phyloP scores from a whole-genome alignment of 164 flowering plant genomes.

The Brasenia schreberi region DNA sequence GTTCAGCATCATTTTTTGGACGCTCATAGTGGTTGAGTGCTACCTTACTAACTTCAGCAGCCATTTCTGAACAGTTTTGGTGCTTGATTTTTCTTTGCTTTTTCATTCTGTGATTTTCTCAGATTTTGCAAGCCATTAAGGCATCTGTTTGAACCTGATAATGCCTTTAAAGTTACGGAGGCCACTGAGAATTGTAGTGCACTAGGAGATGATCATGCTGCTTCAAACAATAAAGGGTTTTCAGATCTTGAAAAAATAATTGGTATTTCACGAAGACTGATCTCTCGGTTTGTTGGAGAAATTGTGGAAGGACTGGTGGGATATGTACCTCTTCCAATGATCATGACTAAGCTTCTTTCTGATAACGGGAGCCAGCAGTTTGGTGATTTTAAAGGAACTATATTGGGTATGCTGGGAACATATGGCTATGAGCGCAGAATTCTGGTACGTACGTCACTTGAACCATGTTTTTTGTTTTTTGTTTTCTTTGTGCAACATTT shows the following conservation, averaged over 20 bases:
- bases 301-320: slow-evolving; percentile 97
- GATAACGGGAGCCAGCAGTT: slow-evolving; percentile 89
- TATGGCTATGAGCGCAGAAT: slow-evolving; percentile 91
- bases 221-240: slow-evolving; percentile 37
- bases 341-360: slow-evolving; percentile 87
- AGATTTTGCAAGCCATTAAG: slow-evolving; percentile 85
- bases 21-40: too few relatives aligned
- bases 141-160: slow-evolving; percentile 22
- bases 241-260: slow-evolving; percentile 33
- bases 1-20: too few relatives aligned
- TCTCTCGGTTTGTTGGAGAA: slow-evolving; percentile 73
- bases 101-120: slow-evolving; percentile 3
- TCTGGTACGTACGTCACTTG: slow-evolving; percentile 36
- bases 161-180: neutral
- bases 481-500: neutral
- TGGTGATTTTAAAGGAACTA: slow-evolving; percentile 85
- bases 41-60: too few relatives aligned
- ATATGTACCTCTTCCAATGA: slow-evolving; percentile 72
- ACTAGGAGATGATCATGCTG: slow-evolving; percentile 17
- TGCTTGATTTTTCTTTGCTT: neutral
- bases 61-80: too few relatives aligned
- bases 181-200: neutral
- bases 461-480: too few relatives aligned
- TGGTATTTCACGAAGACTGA: slow-evolving; percentile 43
- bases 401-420: slow-evolving; percentile 85